A percentile compares a stretch with the other conserved stretches of the same genome.
phyloP scores from a whole-genome alignment of 768 basidiomycete genomes.

The Lactarius psammicola region DNA sequence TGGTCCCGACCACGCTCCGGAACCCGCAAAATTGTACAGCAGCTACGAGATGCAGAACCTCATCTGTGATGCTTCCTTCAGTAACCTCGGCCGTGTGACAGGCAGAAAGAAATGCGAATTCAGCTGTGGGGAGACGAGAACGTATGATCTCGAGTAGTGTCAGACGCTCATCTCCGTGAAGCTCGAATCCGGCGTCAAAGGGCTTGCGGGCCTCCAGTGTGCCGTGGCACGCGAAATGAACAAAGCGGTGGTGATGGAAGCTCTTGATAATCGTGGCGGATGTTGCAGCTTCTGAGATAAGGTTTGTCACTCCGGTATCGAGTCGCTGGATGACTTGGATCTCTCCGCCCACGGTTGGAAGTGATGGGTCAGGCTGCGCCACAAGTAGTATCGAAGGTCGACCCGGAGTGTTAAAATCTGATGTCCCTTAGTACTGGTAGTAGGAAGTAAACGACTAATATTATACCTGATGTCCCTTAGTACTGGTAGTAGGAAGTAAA shows the following conservation, averaged over 20 bases:
- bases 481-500: too few relatives aligned
- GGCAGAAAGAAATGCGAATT: slow-evolving; percentile 5
- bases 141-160: neutral
- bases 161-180: neutral
- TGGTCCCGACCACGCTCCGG: neutral
- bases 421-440: too few relatives aligned
- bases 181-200: neutral
- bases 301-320: neutral
- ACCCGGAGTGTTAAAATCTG: too few relatives aligned
- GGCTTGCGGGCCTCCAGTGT: neutral
- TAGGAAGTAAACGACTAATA: too few relatives aligned
- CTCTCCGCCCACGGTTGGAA: neutral
- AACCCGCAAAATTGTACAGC: too few relatives aligned
- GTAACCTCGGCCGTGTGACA: neutral
- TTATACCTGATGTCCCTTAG: too few relatives aligned
- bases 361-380: slow-evolving; percentile 5
- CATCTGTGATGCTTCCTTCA: neutral
- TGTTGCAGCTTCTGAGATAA: neutral
- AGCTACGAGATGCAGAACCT: too few relatives aligned
- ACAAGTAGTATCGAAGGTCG: too few relatives aligned
- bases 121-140: neutral
- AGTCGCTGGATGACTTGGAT: neutral
- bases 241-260: neutral
- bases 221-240: slow-evolving; percentile 14
- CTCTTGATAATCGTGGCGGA: neutral